A percentile compares a stretch with the other conserved stretches of the same genome.
Conservation (phyloP, 306 rosid species). For the Luffa aegyptiaca region DNA sequence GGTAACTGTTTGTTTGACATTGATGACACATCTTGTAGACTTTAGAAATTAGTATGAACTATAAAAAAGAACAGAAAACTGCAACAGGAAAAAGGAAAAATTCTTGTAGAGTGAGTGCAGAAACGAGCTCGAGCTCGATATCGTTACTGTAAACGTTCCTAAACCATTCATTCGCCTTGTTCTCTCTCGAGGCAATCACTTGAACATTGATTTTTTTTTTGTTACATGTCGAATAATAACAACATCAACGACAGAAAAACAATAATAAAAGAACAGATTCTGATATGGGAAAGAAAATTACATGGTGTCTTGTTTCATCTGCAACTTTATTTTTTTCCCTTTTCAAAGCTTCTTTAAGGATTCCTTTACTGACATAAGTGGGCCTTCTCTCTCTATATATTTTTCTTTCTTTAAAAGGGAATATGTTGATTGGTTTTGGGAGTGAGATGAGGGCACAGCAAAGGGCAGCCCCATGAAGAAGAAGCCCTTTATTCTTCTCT, state of each 20-base stretch:
- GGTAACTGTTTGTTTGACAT: neutral
- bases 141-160: neutral
- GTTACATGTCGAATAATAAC: neutral
- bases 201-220: neutral
- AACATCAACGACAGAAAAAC: neutral
- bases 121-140: neutral
- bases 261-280: neutral
- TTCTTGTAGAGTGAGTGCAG: neutral
- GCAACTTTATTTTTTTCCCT: neutral
- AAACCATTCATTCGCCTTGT: neutral
- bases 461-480: neutral
- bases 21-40: constrained; percentile 2
- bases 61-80: constrained; percentile 9
- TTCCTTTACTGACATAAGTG: neutral
- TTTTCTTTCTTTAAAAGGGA: neutral
- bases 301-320: neutral
- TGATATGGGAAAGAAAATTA: neutral
- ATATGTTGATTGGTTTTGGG: neutral
- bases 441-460: neutral
- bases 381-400: neutral
- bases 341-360: neutral
- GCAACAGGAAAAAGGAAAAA: neutral
- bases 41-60: constrained; percentile 13
- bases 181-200: neutral
- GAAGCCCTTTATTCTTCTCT: neutral